A percentile compares a stretch with the other conserved stretches of the same genome.
Conservation (phyloP, 352 stramenopile species). For the Phytophthora foliorum region DNA sequence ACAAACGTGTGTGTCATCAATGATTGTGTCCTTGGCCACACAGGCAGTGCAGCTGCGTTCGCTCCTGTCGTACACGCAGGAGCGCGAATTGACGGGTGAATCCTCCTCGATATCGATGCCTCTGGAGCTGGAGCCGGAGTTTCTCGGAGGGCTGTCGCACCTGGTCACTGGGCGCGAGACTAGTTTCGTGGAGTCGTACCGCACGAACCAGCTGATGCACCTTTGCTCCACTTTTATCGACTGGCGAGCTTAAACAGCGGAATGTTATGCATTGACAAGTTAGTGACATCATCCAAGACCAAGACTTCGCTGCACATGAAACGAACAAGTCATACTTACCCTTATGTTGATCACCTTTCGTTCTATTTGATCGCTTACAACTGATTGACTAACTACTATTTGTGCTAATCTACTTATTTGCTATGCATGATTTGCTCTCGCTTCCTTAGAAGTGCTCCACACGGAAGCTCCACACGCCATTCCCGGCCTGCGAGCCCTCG, state of each 20-base stretch:
- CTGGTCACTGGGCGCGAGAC: slow-evolving; percentile 56
- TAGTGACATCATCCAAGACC: not conserved
- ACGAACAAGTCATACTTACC: slow-evolving; percentile 20
- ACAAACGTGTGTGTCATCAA: slow-evolving; percentile 67
- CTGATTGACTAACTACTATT: slow-evolving; percentile 3
- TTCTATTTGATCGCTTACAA: slow-evolving; percentile 7
- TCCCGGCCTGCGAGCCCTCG: slow-evolving; percentile 1
- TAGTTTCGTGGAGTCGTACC: slow-evolving; percentile 67
- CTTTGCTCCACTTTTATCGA: slow-evolving; percentile 72
- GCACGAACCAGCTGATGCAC: slow-evolving; percentile 60
- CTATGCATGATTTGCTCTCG: slow-evolving; percentile 7
- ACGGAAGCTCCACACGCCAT: slow-evolving; percentile 56
- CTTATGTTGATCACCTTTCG: slow-evolving; percentile 10
- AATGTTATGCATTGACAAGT: not conserved
- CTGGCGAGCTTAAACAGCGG: slow-evolving; percentile 53
- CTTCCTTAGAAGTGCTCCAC: slow-evolving; percentile 53
- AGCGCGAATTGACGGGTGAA: slow-evolving; percentile 45
- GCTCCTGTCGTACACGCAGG: slow-evolving; percentile 58
- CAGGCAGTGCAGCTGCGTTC: slow-evolving; percentile 63
- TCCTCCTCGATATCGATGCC: slow-evolving; percentile 30
- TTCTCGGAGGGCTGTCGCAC: slow-evolving; percentile 49
- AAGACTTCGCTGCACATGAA: slow-evolving; percentile 20
- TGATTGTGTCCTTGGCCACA: slow-evolving; percentile 67
- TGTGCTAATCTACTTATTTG: slow-evolving; percentile 13
- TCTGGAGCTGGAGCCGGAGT: slow-evolving; percentile 59